Conservation (phyloP, 2,329 filamentous ascomycete species). For the Epichloe typhina region DNA sequence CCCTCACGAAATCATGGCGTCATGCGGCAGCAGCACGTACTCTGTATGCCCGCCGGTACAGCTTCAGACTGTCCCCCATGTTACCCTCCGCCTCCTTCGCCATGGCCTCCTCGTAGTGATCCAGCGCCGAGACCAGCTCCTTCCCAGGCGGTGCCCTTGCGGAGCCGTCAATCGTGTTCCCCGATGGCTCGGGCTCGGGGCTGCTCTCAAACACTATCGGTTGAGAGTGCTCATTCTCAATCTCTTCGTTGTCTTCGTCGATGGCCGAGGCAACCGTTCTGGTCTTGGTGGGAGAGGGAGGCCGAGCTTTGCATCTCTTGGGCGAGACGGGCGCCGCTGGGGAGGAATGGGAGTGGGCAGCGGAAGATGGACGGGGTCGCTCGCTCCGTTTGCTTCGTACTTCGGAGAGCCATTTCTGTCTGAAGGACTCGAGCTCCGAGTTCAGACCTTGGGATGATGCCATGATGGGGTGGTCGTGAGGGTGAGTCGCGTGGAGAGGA, state of each 20-base stretch:
- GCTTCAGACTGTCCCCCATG: conserved; percentile 72
- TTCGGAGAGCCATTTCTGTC: conserved; percentile 69
- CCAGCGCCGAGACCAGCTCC: conserved; percentile 63
- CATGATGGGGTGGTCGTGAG: conserved; percentile 1
- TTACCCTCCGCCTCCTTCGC: conserved; percentile 77
- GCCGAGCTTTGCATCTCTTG: not conserved
- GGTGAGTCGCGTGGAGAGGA: not conserved
- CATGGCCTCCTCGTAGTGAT: conserved; percentile 86
- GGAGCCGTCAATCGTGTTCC: conserved; percentile 9
- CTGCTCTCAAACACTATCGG: conserved; percentile 9
- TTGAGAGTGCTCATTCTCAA: conserved; percentile 3
- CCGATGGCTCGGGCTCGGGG: conserved; percentile 1
- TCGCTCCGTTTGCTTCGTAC: conserved; percentile 33
- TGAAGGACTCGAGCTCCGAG: conserved; percentile 73
- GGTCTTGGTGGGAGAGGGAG: not conserved
- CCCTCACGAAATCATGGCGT: not conserved
- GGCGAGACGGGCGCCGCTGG: not conserved
- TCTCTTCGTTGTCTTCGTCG: conserved; percentile 5
- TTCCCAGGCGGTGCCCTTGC: conserved; percentile 11
- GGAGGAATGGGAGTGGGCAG: not conserved
- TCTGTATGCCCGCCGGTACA: conserved; percentile 84
- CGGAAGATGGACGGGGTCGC: not conserved
- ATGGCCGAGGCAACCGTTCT: not conserved
- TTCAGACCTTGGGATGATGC: conserved; percentile 22
- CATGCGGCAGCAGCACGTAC: conserved; percentile 28